Conservation (phyloP, 2,329 filamentous ascomycete species). For the Xylariales sp. region DNA sequence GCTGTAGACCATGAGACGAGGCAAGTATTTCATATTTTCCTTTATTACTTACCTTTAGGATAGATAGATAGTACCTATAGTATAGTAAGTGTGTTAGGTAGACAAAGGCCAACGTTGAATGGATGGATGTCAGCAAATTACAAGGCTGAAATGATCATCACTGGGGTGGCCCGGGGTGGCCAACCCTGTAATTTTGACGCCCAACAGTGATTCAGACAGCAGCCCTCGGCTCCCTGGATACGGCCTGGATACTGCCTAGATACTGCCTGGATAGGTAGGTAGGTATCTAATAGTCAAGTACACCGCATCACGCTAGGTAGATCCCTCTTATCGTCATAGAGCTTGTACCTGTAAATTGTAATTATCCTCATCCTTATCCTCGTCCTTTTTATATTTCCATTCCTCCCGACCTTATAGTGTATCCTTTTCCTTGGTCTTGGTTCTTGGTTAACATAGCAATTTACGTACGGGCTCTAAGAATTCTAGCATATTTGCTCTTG, state of each 20-base stretch:
- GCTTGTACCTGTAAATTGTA: background rate
- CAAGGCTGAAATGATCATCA: conserved; percentile 10
- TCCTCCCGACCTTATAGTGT: too few relatives aligned
- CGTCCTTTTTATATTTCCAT: background rate
- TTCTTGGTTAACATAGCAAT: background rate
- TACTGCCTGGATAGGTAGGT: too few relatives aligned
- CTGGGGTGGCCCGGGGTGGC: background rate
- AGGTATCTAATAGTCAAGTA: too few relatives aligned
- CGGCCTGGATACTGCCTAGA: too few relatives aligned
- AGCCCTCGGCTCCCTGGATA: too few relatives aligned
- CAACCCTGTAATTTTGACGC: background rate
- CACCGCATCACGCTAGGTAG: too few relatives aligned
- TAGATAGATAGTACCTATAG: too few relatives aligned
- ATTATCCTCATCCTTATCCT: background rate
- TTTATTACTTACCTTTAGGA: too few relatives aligned
- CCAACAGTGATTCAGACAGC: too few relatives aligned
- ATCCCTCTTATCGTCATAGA: background rate
- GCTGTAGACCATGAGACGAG: too few relatives aligned
- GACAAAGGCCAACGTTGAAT: too few relatives aligned
- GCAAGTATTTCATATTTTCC: background rate
- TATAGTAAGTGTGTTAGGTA: too few relatives aligned
- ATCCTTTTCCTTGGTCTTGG: background rate
- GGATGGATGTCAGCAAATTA: conserved; percentile 4
- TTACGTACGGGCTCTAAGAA: background rate
- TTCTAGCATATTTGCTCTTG: background rate